These are phyloP conservation scores for Pythium phragmitis DNA, from an alignment of 352 stramenopile species.

Conservation along the genomic window DNA sequence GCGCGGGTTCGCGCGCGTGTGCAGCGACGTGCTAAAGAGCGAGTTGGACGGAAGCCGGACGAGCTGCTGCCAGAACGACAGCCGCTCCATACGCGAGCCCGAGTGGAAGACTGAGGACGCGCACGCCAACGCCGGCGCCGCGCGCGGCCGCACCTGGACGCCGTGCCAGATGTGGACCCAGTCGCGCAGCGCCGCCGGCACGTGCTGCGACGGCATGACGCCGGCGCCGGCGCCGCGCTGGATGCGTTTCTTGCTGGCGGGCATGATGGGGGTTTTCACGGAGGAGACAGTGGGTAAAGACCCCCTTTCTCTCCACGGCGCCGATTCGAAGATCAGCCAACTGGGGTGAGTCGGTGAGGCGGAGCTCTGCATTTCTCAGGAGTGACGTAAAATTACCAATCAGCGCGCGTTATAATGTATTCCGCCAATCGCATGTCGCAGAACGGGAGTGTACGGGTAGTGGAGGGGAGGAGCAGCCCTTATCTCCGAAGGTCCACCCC, in stretches of 20 bases:
- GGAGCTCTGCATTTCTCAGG: too few species aligned
- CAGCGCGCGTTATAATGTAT: too few species aligned
- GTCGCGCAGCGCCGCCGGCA: constrained; percentile 58
- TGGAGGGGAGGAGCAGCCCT: too few species aligned
- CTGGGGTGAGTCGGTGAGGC: too few species aligned
- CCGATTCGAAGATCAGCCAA: too few species aligned
- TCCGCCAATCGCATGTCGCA: too few species aligned
- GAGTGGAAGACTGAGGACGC: constrained; percentile 59
- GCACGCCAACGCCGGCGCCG: constrained; percentile 1
- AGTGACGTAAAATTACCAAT: too few species aligned
- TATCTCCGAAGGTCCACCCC: too few species aligned
- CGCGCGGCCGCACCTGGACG: constrained; percentile 56
- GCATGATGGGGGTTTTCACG: constrained; percentile 33
- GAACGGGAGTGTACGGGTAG: too few species aligned
- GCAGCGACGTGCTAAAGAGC: constrained; percentile 59
- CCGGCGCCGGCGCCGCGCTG: constrained; percentile 45
- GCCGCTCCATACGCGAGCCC: constrained; percentile 55
- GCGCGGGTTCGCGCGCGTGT: constrained; percentile 60
- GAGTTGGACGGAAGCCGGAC: constrained; percentile 66
- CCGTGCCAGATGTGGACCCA: constrained; percentile 86
- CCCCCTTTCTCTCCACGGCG: too few species aligned
- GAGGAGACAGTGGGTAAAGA: too few species aligned
- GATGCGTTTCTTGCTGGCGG: constrained; percentile 78
- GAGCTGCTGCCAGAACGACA: constrained; percentile 73
- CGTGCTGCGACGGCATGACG: constrained; percentile 47